phyloP scores from a whole-genome alignment of 345 rosid genomes.

The Dipteronia sinensis region DNA sequence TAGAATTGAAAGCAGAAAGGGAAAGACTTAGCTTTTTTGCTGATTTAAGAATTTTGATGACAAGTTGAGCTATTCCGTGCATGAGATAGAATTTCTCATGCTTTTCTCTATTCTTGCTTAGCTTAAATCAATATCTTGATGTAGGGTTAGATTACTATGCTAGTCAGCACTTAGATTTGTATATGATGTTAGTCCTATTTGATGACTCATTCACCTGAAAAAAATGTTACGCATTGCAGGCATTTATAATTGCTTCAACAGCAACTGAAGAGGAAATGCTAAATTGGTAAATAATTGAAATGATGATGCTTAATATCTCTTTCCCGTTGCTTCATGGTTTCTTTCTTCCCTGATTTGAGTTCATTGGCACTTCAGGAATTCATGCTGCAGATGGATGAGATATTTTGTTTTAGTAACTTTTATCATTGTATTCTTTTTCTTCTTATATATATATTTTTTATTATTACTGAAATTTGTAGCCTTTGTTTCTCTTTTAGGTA shows the following conservation, averaged over 20 bases:
- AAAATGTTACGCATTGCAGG: constrained; percentile 53
- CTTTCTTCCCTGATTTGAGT: not conserved
- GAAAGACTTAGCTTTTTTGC: not conserved
- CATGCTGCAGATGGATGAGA: not conserved
- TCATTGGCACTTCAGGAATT: not conserved
- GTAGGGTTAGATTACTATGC: not conserved
- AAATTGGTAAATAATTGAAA: constrained; percentile 60
- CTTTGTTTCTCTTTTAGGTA: constrained; percentile 57
- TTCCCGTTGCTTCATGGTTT: not conserved
- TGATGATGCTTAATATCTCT: constrained; percentile 4
- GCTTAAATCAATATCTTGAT: not conserved
- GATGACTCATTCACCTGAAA: constrained; percentile 3
- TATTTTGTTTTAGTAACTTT: not conserved
- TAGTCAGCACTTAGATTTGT: not conserved
- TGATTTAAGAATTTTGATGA: not conserved
- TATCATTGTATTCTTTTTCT: not conserved
- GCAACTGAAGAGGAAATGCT: constrained; percentile 93
- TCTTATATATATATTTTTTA: not conserved
- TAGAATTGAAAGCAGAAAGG: no score
- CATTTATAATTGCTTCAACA: constrained; percentile 95
- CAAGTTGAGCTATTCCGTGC: not conserved
- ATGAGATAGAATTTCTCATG: not conserved
- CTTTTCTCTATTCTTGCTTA: not conserved
- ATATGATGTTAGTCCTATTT: not conserved
- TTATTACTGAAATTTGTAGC: not conserved